Conservation (phyloP, 1,139 yeast genomes). For the Geotrichum fermentans region DNA sequence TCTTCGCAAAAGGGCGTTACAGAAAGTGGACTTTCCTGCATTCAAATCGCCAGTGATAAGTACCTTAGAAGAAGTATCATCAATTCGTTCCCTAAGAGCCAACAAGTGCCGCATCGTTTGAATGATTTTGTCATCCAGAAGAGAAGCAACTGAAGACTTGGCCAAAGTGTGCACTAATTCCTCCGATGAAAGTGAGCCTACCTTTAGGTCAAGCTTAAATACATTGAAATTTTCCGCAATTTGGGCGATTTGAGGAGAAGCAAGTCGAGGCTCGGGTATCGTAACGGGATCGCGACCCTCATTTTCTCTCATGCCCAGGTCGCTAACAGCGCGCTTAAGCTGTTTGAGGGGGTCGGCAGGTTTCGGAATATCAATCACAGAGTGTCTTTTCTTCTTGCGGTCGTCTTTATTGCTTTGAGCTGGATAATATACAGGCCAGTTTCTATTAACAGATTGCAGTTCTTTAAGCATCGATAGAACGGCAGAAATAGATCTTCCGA, state of each 20-base stretch:
- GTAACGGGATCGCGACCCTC: constrained; percentile 15
- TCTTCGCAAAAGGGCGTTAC: constrained; percentile 81
- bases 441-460: constrained; percentile 51
- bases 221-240: constrained; percentile 47
- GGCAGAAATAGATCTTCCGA: constrained; percentile 59
- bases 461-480: constrained; percentile 53
- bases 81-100: constrained; percentile 78
- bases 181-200: constrained; percentile 49
- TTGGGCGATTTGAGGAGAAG: constrained; percentile 23
- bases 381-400: constrained; percentile 9
- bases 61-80: constrained; percentile 88
- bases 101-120: constrained; percentile 61
- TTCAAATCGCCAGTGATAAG: constrained; percentile 95
- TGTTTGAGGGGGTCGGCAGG: constrained; percentile 23
- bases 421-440: constrained; percentile 66
- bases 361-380: constrained; percentile 4
- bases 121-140: constrained; percentile 59
- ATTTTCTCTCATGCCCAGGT: constrained; percentile 8
- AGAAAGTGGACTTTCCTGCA: constrained; percentile 93
- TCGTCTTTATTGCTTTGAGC: constrained; percentile 13
- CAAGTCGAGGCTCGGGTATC: constrained; percentile 23
- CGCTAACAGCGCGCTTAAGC: constrained; percentile 15
- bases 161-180: constrained; percentile 53
- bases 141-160: constrained; percentile 57
- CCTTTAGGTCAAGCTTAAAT: constrained; percentile 57